Conservation (phyloP, 352 stramenopile genomes). For the Peronospora farinosa region DNA sequence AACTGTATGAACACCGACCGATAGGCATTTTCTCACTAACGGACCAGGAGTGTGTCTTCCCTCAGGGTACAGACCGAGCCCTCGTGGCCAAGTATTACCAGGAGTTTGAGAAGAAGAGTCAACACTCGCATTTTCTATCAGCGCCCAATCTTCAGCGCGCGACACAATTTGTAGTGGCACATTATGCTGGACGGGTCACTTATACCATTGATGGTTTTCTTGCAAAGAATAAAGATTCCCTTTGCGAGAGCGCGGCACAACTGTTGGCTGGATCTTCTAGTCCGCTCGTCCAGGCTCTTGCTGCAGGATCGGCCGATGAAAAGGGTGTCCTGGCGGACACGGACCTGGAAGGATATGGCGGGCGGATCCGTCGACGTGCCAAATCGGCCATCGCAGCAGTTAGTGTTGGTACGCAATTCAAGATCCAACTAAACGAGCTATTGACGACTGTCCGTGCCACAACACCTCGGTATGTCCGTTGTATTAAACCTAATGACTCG, state of each 20-base stretch:
- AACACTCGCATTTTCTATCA: slow-evolving; percentile 50
- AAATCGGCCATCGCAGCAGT: slow-evolving; percentile 62
- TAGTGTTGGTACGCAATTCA: slow-evolving; percentile 90
- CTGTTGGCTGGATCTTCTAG: slow-evolving; percentile 52
- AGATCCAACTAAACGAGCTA: slow-evolving; percentile 91
- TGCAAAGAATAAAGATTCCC: slow-evolving; percentile 89
- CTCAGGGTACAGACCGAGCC: slow-evolving; percentile 60
- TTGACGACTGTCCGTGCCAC: slow-evolving; percentile 91
- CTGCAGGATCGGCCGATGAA: slow-evolving; percentile 15
- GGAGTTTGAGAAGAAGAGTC: slow-evolving; percentile 59
- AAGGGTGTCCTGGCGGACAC: slow-evolving; percentile 4
- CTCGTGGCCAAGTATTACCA: slow-evolving; percentile 73
- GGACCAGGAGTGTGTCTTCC: slow-evolving; percentile 81
- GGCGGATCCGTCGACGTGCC: slow-evolving; percentile 27
- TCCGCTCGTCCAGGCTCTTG: slow-evolving; percentile 58
- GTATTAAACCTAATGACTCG: slow-evolving; percentile 97
- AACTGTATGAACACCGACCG: slow-evolving; percentile 71
- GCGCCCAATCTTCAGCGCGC: slow-evolving; percentile 42
- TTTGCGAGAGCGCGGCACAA: slow-evolving; percentile 60
- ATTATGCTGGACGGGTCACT: slow-evolving; percentile 80
- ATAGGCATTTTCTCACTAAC: slow-evolving; percentile 78
- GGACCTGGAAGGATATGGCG: slow-evolving; percentile 14
- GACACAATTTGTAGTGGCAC: slow-evolving; percentile 75
- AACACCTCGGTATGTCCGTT: slow-evolving; percentile 96
- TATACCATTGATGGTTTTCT: slow-evolving; percentile 81